Evolutionary conservation across 169 alveolate genomes (phyloP).

Genomic region (Toxoplasma gondii): DNA sequence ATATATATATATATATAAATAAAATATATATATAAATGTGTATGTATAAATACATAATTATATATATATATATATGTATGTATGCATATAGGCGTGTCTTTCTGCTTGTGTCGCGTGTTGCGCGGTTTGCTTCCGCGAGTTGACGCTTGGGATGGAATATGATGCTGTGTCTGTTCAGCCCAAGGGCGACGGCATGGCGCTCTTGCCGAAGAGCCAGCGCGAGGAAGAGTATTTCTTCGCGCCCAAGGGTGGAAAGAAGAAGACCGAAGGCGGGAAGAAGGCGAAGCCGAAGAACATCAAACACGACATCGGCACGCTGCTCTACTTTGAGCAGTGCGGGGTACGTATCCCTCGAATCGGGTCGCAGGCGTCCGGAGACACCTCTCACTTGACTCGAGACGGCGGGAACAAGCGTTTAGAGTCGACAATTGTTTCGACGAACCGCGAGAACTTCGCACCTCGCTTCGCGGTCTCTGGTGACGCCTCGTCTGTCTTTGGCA

Average conservation of each 20-base stretch:
- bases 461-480: no score
- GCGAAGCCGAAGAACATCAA: conserved; percentile 57
- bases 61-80: background rate
- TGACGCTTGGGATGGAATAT: background rate
- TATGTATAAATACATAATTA: background rate
- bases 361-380: background rate
- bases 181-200: conserved; percentile 52
- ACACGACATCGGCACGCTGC: conserved; percentile 67
- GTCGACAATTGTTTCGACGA: no score
- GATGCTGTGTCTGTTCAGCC: conserved; percentile 11
- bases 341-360: conserved; percentile 10
- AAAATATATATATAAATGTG: no score
- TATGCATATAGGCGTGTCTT: no score
- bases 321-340: conserved; percentile 65
- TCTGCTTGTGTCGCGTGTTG: no score
- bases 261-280: conserved; percentile 36
- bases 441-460: no score
- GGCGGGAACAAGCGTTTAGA: no score
- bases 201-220: conserved; percentile 65
- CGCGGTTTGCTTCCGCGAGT: no score
- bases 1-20: no score
- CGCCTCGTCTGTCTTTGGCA: no score
- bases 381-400: background rate
- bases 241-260: conserved; percentile 38
- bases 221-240: conserved; percentile 62